A percentile compares a stretch with the other conserved stretches of the same genome.
phyloP scores from a whole-genome alignment of 345 rosid genomes.

The Populus ilicifolia region DNA sequence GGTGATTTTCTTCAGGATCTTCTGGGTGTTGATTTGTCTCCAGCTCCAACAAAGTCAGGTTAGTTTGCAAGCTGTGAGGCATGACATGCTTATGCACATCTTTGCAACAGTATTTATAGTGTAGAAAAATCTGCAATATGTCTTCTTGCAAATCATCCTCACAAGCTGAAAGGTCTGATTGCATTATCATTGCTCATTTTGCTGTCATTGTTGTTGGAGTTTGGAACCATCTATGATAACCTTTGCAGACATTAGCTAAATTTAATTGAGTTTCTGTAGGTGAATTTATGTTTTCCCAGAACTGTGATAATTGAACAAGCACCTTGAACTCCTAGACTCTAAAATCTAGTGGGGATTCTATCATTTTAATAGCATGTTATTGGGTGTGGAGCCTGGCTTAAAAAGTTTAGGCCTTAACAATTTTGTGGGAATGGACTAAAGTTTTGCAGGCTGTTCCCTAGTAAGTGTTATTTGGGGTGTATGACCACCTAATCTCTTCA shows the following conservation, averaged over 20 bases:
- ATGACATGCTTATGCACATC: neutral
- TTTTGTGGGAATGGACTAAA: neutral
- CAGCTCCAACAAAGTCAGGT: slow-evolving; percentile 61
- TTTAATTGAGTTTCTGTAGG: neutral
- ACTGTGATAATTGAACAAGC: neutral
- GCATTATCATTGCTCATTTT: neutral
- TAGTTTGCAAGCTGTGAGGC: slow-evolving; percentile 23
- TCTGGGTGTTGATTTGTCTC: slow-evolving; percentile 71
- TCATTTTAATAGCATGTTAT: neutral
- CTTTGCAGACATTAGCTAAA: slow-evolving; percentile 1
- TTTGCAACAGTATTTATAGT: slow-evolving; percentile 2
- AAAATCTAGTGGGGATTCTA: neutral
- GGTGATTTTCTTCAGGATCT: slow-evolving; percentile 89
- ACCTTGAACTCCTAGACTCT: neutral
- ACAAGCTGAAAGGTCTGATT: neutral
- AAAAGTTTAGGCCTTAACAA: neutral
- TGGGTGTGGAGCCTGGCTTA: neutral
- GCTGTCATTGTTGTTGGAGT: neutral
- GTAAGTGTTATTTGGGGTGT: neutral
- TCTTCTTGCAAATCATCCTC: neutral
- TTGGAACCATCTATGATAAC: slow-evolving; percentile 2
- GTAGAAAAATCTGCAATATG: neutral
- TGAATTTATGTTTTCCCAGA: neutral
- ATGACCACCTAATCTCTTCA: neutral
- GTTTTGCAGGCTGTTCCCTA: neutral